These are phyloP conservation scores for Myxozyma lipomycoides DNA, from an alignment of 805 yeast species.

Conservation along the genomic window DNA sequence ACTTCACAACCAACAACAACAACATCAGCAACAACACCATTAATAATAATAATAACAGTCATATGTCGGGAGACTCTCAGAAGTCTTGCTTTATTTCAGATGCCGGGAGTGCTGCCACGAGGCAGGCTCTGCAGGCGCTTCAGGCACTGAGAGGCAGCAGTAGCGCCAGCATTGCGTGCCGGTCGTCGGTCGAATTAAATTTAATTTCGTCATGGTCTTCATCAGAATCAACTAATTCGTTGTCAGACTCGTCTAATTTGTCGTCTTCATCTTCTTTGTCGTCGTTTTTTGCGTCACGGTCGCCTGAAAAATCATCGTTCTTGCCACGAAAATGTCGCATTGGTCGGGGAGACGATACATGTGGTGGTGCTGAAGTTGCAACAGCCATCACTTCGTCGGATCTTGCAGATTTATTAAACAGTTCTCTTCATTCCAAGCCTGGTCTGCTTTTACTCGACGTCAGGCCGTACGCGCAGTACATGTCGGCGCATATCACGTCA, in stretches of 20 bases:
- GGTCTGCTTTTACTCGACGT: slow-evolving; percentile 63
- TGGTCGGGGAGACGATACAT: neutral
- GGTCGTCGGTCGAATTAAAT: neutral
- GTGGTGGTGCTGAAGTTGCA: slow-evolving; percentile 1
- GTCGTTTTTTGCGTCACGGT: neutral
- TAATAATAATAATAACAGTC: no score
- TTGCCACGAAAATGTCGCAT: neutral
- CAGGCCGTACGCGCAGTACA: slow-evolving; percentile 73
- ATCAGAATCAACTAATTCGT: neutral
- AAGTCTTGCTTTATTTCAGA: no score
- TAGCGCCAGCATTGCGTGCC: neutral
- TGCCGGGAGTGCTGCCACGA: neutral
- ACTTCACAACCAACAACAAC: no score
- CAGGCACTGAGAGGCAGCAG: neutral
- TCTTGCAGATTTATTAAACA: slow-evolving; percentile 12
- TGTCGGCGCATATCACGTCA: slow-evolving; percentile 51
- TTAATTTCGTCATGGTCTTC: neutral
- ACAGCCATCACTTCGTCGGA: slow-evolving; percentile 3
- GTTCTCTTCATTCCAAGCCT: slow-evolving; percentile 6
- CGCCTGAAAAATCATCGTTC: neutral
- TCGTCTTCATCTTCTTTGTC: neutral
- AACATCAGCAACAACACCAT: no score
- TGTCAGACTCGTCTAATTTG: neutral
- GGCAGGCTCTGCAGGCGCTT: neutral
- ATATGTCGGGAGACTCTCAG: no score